A percentile compares a stretch with the other conserved stretches of the same genome.
These are phyloP conservation scores for Hortiboletus flavorubellus DNA, from an alignment of 768 basidiomycete species.

Conservation along the genomic window DNA sequence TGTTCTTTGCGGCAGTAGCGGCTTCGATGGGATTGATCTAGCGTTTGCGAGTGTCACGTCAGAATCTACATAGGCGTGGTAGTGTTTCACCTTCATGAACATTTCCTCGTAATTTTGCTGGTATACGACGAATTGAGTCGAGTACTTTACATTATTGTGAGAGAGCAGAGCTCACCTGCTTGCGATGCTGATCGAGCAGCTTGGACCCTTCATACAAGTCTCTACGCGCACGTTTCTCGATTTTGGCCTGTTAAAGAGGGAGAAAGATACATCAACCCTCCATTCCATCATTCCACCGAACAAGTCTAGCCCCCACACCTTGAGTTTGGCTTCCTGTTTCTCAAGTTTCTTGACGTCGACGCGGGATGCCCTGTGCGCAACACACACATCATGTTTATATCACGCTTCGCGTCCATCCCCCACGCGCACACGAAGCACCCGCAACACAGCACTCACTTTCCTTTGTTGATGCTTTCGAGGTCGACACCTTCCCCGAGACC, in stretches of 20 bases:
- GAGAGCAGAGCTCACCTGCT: constrained; percentile 54
- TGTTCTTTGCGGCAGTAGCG: constrained; percentile 74
- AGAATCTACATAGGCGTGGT: background rate
- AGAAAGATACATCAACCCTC: background rate
- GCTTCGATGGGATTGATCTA: constrained; percentile 93
- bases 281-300: background rate
- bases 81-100: constrained; percentile 86
- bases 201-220: constrained; percentile 97
- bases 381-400: constrained; percentile 1
- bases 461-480: constrained; percentile 90
- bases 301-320: constrained; percentile 39
- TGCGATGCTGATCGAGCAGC: constrained; percentile 85
- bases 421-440: constrained; percentile 1
- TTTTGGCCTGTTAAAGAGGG: constrained; percentile 66
- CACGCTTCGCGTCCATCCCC: background rate
- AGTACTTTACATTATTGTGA: background rate
- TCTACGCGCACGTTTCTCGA: constrained; percentile 88
- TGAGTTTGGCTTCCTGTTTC: constrained; percentile 95
- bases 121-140: background rate
- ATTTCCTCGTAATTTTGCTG: constrained; percentile 98
- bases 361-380: constrained; percentile 65
- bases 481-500: constrained; percentile 81
- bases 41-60: background rate
- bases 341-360: constrained; percentile 95
- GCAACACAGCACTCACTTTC: constrained; percentile 57